A percentile compares a stretch with the other conserved stretches of the same genome.
phyloP scores from a whole-genome alignment of 2,329 filamentous ascomycete species.

The Beauveria bassiana region DNA sequence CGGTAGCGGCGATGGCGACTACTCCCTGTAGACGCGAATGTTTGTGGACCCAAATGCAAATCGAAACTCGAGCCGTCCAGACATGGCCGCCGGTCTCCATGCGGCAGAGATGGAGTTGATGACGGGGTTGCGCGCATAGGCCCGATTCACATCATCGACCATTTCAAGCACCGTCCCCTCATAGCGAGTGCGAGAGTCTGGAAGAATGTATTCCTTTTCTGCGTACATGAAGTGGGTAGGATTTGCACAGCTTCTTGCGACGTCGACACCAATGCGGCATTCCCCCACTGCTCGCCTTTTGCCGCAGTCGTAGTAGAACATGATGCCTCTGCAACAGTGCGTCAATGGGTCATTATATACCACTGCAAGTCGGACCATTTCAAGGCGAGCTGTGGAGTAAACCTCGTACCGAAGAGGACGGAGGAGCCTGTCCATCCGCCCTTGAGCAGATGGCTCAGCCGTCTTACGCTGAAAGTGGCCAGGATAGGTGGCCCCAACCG shows the following conservation, averaged over 20 bases:
- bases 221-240: slow-evolving; percentile 1
- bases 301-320: slow-evolving; percentile 1
- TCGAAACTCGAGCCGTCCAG: neutral
- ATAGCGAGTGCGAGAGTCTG: neutral
- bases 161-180: slow-evolving; percentile 1
- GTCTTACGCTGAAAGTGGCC: neutral
- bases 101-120: neutral
- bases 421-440: neutral
- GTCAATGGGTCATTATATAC: neutral
- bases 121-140: neutral
- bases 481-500: neutral
- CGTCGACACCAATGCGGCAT: slow-evolving; percentile 4
- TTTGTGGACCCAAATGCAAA: slow-evolving; percentile 2
- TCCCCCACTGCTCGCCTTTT: neutral
- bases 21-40: neutral
- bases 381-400: neutral
- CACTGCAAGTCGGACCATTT: neutral
- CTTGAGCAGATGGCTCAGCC: neutral
- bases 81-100: neutral
- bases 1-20: neutral
- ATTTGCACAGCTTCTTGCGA: neutral
- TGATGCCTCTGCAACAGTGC: neutral
- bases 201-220: neutral
- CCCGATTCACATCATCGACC: neutral
- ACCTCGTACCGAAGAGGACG: neutral